Base-by-base conservation (phyloP, 2,329 filamentous ascomycete genomes). In the Raffaelea arxii region DNA sequence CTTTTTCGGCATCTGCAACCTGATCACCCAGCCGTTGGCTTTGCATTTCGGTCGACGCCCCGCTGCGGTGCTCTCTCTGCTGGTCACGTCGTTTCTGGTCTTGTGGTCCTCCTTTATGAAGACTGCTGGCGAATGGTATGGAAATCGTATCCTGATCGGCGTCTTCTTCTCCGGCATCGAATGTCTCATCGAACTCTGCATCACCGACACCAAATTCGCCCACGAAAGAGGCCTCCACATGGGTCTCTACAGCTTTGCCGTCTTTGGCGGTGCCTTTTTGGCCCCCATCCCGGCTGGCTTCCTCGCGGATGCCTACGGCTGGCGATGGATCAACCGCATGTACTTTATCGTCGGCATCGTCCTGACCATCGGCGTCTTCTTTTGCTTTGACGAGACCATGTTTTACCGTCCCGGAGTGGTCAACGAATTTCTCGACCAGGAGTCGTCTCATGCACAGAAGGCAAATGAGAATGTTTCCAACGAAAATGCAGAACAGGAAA, bases 271-370 rank as follows among this genome's bases (percentile, higher is more conserved):
- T 53, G 69, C 67, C 50, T 72, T 66, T 51, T 49, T 72, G 5
- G 67, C 68, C 1, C 72, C 71, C 6, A 52, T 76, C 7, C 57
- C 72, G 25, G 67, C 68, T 4, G 72, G 72, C 1, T 75, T 69
- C 53, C 69, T 77, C 48, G 63, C 64, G 38, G 65, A 74, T 38
- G 64, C 64, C 1, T 62, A 65, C 49, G 70, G 70, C 1, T 75
- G 71, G 71, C 49, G 65, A 45, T 76, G 71, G 69, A 65, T 80
- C 2, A 38, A 46, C 32, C 49, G 45, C 37, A 27, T 44, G 30
- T 47, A 53, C 38, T 54, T 56, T 49, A 52, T 55, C 24, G 54
- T 54, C 46, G 55, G 55, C 36, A 51, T 52, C 49, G 53, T 51
- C 48, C 52, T 56, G 25, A 51, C 43, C 36, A 12, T 16, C 25